phyloP scores from a whole-genome alignment of 1,284 basidiomycete species.

The Ceratobasidium papillatum region DNA sequence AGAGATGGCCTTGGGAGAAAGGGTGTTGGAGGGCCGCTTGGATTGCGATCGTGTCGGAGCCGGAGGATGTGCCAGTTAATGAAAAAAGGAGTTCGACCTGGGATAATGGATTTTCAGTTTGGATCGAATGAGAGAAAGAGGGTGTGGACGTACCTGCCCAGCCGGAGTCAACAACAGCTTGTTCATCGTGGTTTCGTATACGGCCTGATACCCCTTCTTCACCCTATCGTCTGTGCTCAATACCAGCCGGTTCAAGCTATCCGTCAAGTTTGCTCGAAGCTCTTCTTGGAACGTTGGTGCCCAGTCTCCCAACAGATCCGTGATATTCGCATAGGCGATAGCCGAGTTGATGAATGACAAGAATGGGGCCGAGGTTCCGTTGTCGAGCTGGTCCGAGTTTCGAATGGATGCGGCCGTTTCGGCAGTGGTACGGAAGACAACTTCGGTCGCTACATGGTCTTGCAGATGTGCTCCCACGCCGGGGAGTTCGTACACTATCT shows the following conservation, averaged over 20 bases:
- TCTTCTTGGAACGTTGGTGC: conserved; percentile 47
- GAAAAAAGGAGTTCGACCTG: conserved; percentile 71
- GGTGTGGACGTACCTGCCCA: conserved; percentile 52
- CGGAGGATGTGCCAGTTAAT: conserved; percentile 58
- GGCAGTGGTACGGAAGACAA: conserved; percentile 59
- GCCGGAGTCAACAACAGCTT: conserved; percentile 64
- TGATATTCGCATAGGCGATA: conserved; percentile 70
- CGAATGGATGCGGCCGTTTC: conserved; percentile 60
- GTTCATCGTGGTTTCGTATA: conserved; percentile 57
- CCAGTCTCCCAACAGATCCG: conserved; percentile 57
- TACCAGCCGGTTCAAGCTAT: conserved; percentile 36
- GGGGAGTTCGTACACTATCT: conserved; percentile 60
- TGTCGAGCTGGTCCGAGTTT: conserved; percentile 46
- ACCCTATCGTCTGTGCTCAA: conserved; percentile 9
- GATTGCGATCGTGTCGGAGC: conserved; percentile 55
- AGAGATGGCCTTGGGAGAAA: conserved; percentile 57
- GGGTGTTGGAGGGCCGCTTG: conserved; percentile 76
- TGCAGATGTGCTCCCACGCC: conserved; percentile 81
- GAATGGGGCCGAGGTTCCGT: conserved; percentile 54
- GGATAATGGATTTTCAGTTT: conserved; percentile 53
- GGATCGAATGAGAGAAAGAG: background rate
- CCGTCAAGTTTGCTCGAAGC: conserved; percentile 51
- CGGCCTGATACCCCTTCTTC: conserved; percentile 47
- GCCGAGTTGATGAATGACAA: conserved; percentile 73
- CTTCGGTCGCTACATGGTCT: conserved; percentile 69